These are phyloP conservation scores for Clarireedia hainanense DNA, from an alignment of 2,329 filamentous ascomycete genomes.

Conservation along the genomic window DNA sequence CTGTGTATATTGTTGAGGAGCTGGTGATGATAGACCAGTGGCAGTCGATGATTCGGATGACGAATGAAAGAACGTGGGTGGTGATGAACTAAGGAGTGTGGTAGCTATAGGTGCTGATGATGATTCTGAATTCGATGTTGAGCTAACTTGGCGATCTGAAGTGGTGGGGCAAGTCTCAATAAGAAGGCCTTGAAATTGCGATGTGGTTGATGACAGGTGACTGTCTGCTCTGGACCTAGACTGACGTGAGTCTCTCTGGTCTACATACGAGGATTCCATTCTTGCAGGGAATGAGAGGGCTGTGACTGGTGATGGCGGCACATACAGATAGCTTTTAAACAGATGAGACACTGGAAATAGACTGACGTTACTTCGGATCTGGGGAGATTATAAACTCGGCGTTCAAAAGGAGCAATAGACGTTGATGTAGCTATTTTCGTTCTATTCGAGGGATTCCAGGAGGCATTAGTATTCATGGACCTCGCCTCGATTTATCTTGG, in stretches of 20 bases:
- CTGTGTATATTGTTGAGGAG: conserved; percentile 21
- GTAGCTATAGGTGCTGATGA: conserved; percentile 12
- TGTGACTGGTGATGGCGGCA: conserved; percentile 24
- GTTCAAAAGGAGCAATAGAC: conserved; percentile 13
- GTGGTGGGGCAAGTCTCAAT: conserved; percentile 18
- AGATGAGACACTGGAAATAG: conserved; percentile 13
- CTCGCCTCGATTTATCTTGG: conserved; percentile 22
- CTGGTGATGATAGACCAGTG: conserved; percentile 12
- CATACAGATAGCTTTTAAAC: conserved; percentile 13
- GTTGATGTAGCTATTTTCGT: conserved; percentile 26
- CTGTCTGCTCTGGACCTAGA: conserved; percentile 27
- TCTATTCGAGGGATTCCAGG: conserved; percentile 21
- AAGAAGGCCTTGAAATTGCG: conserved; percentile 26
- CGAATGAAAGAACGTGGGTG: conserved; percentile 7
- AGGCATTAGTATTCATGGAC: conserved; percentile 22
- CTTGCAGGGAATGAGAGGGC: conserved; percentile 18
- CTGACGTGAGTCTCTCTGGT: conserved; percentile 28
- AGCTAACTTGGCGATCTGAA: conserved; percentile 15
- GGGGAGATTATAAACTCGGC: conserved; percentile 10
- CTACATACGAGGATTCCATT: conserved; percentile 29
- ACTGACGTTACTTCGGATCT: conserved; percentile 9
- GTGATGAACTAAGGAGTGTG: conserved; percentile 6
- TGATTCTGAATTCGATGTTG: conserved; percentile 18
- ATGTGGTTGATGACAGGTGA: conserved; percentile 25
- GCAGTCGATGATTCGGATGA: conserved; percentile 3